These are phyloP conservation scores for Colletotrichum orchidophilum DNA, from an alignment of 2,329 filamentous ascomycete genomes.

Conservation along the genomic window DNA sequence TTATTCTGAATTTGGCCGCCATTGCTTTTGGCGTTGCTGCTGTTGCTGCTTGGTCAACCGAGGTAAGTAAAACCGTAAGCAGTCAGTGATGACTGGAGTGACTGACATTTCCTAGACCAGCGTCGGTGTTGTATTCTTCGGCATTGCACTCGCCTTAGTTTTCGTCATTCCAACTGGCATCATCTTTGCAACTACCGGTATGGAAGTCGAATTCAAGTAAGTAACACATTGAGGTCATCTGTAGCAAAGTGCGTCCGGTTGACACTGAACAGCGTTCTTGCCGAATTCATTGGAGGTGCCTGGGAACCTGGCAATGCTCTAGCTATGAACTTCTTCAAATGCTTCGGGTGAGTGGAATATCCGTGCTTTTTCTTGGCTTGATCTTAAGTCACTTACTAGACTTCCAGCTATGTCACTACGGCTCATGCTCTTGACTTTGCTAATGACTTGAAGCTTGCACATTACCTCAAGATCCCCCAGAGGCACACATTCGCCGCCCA, in stretches of 20 bases:
- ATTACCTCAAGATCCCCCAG: conserved; percentile 57
- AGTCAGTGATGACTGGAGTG: too few species aligned
- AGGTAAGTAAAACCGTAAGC: background rate
- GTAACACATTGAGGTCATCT: too few species aligned
- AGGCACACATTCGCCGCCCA: conserved; percentile 48
- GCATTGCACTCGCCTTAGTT: conserved; percentile 50
- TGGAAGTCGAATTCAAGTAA: conserved; percentile 41
- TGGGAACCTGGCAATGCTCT: conserved; percentile 23
- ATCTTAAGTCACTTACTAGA: background rate
- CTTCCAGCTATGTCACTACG: conserved; percentile 41
- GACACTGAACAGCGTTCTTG: conserved; percentile 34
- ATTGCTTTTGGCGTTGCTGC: conserved; percentile 46
- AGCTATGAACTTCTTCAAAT: conserved; percentile 29
- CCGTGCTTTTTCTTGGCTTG: fast-evolving
- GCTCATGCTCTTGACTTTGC: conserved; percentile 48
- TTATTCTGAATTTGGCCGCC: conserved; percentile 42
- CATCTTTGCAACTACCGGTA: conserved; percentile 53
- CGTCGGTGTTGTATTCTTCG: conserved; percentile 53
- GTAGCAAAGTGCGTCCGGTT: too few species aligned
- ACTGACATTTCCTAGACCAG: conserved; percentile 43
- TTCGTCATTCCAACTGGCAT: conserved; percentile 57
- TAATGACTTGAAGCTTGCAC: conserved; percentile 47
- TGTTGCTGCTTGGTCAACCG: conserved; percentile 50
- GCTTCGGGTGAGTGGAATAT: conserved; percentile 39
- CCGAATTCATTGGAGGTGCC: conserved; percentile 30